Conservation (phyloP, 164 flowering plant species). For the Magnolia sinica region DNA sequence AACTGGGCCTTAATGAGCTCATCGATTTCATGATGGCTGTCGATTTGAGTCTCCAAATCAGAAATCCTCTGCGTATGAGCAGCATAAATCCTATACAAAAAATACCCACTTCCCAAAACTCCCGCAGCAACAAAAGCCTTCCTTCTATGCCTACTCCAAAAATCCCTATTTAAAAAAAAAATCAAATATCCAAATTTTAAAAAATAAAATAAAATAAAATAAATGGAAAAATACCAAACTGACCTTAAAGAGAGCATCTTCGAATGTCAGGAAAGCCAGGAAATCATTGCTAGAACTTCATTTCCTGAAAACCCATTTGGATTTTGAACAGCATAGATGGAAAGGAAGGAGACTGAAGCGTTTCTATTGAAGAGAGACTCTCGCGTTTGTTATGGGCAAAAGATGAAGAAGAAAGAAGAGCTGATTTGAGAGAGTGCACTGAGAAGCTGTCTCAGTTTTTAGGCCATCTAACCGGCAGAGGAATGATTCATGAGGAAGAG, state of each 20-base stretch:
- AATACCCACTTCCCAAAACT: conserved; percentile 72
- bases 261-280: conserved; percentile 22
- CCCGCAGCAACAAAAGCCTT: conserved; percentile 60
- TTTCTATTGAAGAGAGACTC: no score
- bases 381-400: no score
- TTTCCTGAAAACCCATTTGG: conserved; percentile 11
- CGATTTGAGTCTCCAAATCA: conserved; percentile 55
- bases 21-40: conserved; percentile 49
- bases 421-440: no score
- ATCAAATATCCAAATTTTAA: background rate
- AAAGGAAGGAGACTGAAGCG: background rate
- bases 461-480: no score
- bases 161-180: conserved; percentile 41
- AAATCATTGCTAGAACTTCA: conserved; percentile 22
- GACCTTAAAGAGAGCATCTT: conserved; percentile 41
- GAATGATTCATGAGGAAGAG: no score
- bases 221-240: no score
- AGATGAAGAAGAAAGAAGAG: no score
- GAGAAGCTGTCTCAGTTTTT: no score
- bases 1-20: conserved; percentile 81
- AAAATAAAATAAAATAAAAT: background rate
- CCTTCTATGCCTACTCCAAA: conserved; percentile 87
- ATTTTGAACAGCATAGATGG: background rate
- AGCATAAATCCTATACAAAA: conserved; percentile 66
- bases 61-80: conserved; percentile 41